A percentile compares a stretch with the other conserved stretches of the same genome.
These are phyloP conservation scores for Blastobotrys buckinghamii DNA, from an alignment of 1,139 yeast genomes.

Conservation along the genomic window DNA sequence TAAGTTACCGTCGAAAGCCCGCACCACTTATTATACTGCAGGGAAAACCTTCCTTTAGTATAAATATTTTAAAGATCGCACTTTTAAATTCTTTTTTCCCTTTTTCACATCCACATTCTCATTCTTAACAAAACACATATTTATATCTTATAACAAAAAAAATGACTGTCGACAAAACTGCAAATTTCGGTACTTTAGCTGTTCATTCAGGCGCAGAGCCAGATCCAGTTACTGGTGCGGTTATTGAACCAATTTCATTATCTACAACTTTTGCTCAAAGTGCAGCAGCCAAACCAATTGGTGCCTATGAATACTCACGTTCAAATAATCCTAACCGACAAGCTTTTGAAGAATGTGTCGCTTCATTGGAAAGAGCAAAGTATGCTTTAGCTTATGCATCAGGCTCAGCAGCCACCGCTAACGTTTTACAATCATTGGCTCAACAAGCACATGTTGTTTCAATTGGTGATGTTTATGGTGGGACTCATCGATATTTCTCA, in stretches of 20 bases:
- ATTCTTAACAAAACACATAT: not conserved
- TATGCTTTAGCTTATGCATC: slow-evolving; percentile 77
- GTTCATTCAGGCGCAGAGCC: slow-evolving; percentile 78
- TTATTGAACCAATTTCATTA: slow-evolving; percentile 76
- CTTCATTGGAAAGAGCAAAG: slow-evolving; percentile 72
- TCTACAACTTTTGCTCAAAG: slow-evolving; percentile 83
- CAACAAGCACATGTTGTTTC: slow-evolving; percentile 71
- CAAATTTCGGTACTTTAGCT: slow-evolving; percentile 65
- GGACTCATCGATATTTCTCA: slow-evolving; percentile 88
- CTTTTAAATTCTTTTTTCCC: not conserved
- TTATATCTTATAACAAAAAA: not conserved
- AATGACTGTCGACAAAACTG: slow-evolving; percentile 2
- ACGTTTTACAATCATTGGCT: slow-evolving; percentile 67
- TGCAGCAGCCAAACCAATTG: slow-evolving; percentile 71
- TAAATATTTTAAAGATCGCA: not conserved
- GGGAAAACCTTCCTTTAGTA: not conserved
- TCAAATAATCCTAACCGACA: slow-evolving; percentile 87
- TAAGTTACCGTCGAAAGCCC: not conserved
- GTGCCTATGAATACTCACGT: slow-evolving; percentile 79
- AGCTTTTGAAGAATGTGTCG: slow-evolving; percentile 74
- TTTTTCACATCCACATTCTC: not conserved
- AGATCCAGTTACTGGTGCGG: slow-evolving; percentile 79
- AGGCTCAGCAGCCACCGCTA: slow-evolving; percentile 84
- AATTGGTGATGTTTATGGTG: slow-evolving; percentile 88
- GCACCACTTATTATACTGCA: not conserved